phyloP scores from a whole-genome alignment of 2,329 filamentous ascomycete species.

The Ophiostoma triangulosporum region DNA sequence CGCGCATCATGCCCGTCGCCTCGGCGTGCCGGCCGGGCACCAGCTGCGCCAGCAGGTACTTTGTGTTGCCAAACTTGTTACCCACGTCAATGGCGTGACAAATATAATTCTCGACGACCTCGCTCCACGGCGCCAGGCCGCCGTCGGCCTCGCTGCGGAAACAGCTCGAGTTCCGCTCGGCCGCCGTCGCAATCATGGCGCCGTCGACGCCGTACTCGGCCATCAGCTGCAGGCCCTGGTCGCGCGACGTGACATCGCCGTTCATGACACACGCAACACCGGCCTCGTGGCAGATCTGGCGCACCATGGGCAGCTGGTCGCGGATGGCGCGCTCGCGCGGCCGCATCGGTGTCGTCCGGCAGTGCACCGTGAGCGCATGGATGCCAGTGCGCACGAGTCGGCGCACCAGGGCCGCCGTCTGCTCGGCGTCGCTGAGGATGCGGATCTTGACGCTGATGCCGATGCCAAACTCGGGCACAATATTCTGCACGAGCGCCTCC shows the following conservation, averaged over 20 bases:
- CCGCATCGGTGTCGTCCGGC: slow-evolving; percentile 90
- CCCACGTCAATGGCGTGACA: slow-evolving; percentile 59
- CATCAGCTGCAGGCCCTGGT: slow-evolving; percentile 58
- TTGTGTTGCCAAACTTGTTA: slow-evolving; percentile 86
- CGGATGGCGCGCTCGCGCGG: slow-evolving; percentile 79
- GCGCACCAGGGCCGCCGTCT: slow-evolving; percentile 66
- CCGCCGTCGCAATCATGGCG: slow-evolving; percentile 91
- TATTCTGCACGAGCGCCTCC: slow-evolving; percentile 64
- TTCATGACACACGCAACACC: slow-evolving; percentile 95
- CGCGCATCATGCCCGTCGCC: slow-evolving; percentile 47
- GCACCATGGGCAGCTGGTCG: slow-evolving; percentile 74
- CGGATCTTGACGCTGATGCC: slow-evolving; percentile 97
- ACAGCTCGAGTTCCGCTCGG: slow-evolving; percentile 81
- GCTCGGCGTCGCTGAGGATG: slow-evolving; percentile 60
- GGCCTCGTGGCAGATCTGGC: slow-evolving; percentile 61
- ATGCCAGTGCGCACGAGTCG: slow-evolving; percentile 78
- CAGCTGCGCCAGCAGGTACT: slow-evolving; percentile 75
- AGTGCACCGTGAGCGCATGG: slow-evolving; percentile 84
- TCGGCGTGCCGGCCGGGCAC: slow-evolving; percentile 63
- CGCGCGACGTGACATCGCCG: slow-evolving; percentile 69
- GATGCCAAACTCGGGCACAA: slow-evolving; percentile 66
- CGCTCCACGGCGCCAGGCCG: slow-evolving; percentile 58
- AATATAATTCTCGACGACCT: slow-evolving; percentile 67
- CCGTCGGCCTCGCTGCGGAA: slow-evolving; percentile 61
- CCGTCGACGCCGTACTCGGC: slow-evolving; percentile 76